Base-by-base conservation (phyloP, 2,329 filamentous ascomycete species). In the Aureobasidium lini region DNA sequence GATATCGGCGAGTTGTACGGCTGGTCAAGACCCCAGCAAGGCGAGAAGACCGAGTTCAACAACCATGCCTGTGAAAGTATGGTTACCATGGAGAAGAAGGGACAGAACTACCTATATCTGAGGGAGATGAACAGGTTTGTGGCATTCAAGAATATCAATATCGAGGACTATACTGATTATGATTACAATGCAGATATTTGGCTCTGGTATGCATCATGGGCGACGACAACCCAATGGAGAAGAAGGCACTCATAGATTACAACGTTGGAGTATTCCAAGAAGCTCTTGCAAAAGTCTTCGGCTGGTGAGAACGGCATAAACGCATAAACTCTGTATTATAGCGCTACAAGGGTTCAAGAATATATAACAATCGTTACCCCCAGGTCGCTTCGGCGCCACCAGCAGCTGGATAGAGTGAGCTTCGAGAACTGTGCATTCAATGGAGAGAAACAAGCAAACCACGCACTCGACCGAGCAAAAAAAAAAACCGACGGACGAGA, bases 1-100 rank as follows among this genome's bases (percentile, higher is more conserved):
- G 94, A 99, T 71, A 88, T 97, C 57, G 94, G 90, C 31, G 93
- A 97, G 70, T 87, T 99, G 40, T 99, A 96, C 70, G 93, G 92
- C 47, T 97, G 81, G 81, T 79, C 82, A 63, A 74, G 81, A 36
- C 72, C 70, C 10, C 65, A 68, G 18, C 64, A 64, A 8, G 60
- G 62, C 16, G 64, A 64, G 32, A 62, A 58, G 31, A 61, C 68
- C 7, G 76, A 76, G 64, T 72, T 68, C 18, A 74, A 74, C 10
- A 76, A 76, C 57, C 77, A 79, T 52, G 81, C 83, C 62, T 81
- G 82, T 1, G 84, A 87, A 68, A 85, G 83, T 62, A 75, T 84
- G 61, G 83, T 86, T 48, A 82, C 81, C 1, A 77, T 85, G 69
- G 82, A 85, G 67, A 79, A 82, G 62, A 78, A 75, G 59, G 73